Conservation (phyloP, 2,329 filamentous ascomycete species). For the Apiospora rasikravindrae region DNA sequence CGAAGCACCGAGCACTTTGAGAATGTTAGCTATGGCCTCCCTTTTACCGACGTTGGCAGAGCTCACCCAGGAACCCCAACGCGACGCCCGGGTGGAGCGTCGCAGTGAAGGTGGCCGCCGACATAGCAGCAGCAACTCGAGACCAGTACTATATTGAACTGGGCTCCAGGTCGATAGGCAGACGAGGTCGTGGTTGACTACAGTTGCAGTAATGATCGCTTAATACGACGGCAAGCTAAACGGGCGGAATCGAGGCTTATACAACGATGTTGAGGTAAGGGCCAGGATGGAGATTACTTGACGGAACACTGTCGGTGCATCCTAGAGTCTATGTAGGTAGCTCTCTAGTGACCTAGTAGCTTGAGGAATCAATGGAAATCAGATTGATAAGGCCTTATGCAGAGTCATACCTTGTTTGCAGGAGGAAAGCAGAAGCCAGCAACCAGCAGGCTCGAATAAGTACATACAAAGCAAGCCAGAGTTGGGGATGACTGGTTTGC, state of each 20-base stretch:
- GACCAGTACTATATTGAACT: background rate
- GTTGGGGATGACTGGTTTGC: background rate
- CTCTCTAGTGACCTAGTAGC: background rate
- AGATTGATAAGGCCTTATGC: background rate
- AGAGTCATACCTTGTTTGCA: background rate
- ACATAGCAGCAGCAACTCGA: conserved; percentile 31
- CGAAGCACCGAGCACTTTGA: conserved; percentile 81
- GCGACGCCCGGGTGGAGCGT: conserved; percentile 38
- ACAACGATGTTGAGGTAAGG: background rate
- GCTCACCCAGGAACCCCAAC: conserved; percentile 39
- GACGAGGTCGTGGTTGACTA: background rate
- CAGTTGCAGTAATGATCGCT: background rate
- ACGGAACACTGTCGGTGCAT: conserved; percentile 3
- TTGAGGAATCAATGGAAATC: conserved; percentile 11
- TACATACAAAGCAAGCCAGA: background rate
- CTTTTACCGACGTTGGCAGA: background rate
- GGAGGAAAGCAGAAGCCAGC: background rate
- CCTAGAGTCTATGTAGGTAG: background rate
- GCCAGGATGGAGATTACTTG: background rate
- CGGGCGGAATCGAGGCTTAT: background rate
- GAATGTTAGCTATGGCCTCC: background rate
- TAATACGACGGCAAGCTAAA: background rate
- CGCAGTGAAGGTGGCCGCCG: conserved; percentile 35
- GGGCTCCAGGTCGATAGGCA: background rate
- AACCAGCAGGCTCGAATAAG: background rate